A percentile compares a stretch with the other conserved stretches of the same genome.
Evolutionary conservation across 805 yeast genomes (phyloP).

Genomic region (Cyberlindnera lachancei): DNA sequence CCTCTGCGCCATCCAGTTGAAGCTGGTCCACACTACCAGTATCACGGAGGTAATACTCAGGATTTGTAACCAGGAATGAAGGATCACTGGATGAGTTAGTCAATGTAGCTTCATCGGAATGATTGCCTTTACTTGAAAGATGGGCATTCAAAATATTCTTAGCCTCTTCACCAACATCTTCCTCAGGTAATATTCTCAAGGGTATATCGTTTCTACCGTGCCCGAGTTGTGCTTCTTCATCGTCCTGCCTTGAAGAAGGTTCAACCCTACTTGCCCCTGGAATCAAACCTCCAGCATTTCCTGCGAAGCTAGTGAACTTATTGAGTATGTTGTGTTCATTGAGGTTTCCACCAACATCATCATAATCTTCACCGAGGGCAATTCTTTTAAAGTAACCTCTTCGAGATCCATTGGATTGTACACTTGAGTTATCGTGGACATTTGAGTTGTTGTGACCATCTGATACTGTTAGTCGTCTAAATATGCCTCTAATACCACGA

Average conservation of each 20-base stretch:
- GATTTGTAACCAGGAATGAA: constrained; percentile 30
- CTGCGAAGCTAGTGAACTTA: constrained; percentile 25
- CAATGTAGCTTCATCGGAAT: constrained; percentile 13
- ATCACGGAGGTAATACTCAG: constrained; percentile 33
- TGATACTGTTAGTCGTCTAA: constrained; percentile 12
- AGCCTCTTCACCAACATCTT: constrained; percentile 43
- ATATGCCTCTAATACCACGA: constrained; percentile 11
- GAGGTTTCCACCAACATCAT: constrained; percentile 17
- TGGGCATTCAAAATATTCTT: constrained; percentile 45
- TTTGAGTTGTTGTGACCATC: constrained; percentile 1
- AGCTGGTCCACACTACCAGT: constrained; percentile 21
- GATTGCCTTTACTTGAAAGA: constrained; percentile 16
- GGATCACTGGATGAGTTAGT: constrained; percentile 19
- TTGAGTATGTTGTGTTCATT: constrained; percentile 23
- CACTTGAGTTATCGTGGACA: not conserved
- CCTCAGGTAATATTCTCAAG: constrained; percentile 35
- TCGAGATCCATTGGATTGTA: constrained; percentile 1
- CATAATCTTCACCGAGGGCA: constrained; percentile 17
- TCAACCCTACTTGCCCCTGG: constrained; percentile 27
- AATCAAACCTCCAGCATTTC: constrained; percentile 27
- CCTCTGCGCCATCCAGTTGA: constrained; percentile 26
- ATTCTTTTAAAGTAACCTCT: constrained; percentile 9
- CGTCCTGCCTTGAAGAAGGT: constrained; percentile 20
- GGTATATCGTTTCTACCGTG: constrained; percentile 33
- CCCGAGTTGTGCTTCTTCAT: constrained; percentile 29